These are phyloP conservation scores for Daldinia grandis DNA, from an alignment of 495 filamentous ascomycete genomes.

Conservation along the genomic window DNA sequence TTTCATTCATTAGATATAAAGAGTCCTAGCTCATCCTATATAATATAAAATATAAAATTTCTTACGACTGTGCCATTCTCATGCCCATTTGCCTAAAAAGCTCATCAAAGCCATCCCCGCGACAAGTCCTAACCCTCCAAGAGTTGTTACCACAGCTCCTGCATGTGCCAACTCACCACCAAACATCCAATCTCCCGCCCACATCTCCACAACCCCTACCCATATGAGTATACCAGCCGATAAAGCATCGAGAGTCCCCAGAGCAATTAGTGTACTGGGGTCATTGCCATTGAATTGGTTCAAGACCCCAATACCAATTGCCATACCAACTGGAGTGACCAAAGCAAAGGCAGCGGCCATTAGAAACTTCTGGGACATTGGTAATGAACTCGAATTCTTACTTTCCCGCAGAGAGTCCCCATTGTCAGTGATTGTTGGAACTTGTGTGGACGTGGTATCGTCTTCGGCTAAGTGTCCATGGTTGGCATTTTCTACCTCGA, in stretches of 20 bases:
- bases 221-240: slow-evolving; percentile 67
- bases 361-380: slow-evolving; percentile 52
- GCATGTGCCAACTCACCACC: slow-evolving; percentile 49
- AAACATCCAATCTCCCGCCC: slow-evolving; percentile 63
- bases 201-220: slow-evolving; percentile 69
- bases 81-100: slow-evolving; percentile 58
- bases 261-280: slow-evolving; percentile 59
- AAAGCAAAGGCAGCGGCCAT: slow-evolving; percentile 61
- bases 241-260: slow-evolving; percentile 67
- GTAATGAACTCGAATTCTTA: slow-evolving; percentile 25
- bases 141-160: slow-evolving; percentile 32
- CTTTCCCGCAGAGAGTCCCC: slow-evolving; percentile 7
- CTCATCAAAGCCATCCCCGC: slow-evolving; percentile 53
- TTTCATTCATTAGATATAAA: background rate
- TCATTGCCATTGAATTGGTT: slow-evolving; percentile 65
- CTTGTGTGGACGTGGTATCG: slow-evolving; percentile 16
- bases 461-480: slow-evolving; percentile 4
- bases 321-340: slow-evolving; percentile 68
- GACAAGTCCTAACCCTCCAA: slow-evolving; percentile 46
- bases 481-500: slow-evolving; percentile 23
- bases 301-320: slow-evolving; percentile 64
- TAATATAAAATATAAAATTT: background rate
- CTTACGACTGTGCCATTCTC: background rate
- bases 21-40: background rate
- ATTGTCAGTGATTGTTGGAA: background rate